Base-by-base conservation (phyloP, 805 yeast genomes). In the Wickerhamomyces bovis region DNA sequence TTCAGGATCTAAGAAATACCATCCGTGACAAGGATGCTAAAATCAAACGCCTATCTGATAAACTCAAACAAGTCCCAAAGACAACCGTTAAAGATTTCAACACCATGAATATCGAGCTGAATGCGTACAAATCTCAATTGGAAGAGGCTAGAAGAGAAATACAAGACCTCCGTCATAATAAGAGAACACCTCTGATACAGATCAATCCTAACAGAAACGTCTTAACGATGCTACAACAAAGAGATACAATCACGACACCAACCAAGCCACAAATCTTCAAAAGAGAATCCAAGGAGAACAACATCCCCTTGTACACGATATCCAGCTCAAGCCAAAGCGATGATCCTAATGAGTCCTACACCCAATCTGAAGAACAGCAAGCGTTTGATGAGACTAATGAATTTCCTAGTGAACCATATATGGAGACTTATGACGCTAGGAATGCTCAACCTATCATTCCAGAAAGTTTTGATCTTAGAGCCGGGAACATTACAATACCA, bases 381-480 rank as follows among this genome's bases (percentile, higher is more conserved):
- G 31, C 8, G 40, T 18, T 4, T 38, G 21, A 19, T 31, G 28
- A n/a, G 25, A 44, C 6, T 39, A 39, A 21, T 44, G 36, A 18
- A 16, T 33, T 33, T 20, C 36, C 44, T 12, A 47, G 39, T 25
- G 43, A 44, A 13, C 43, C 28, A 15, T 39, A 31, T 19, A 43
- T 42, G 13, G 35, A 35, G 25, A 35, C 52, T 9, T 47, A 44
- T 36, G 52, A 48, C 20, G 42, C 46, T 5, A 23, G 51, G 22
- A 42, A 20, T 5, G 31, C 50, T 2, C 41, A 28, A 16, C 47
- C 47, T 20, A 33, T 45, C 13, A 41, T 46, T 12, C 23, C 39
- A 41, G 48, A 48, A 45, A 55, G 59, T 2, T 28, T 55, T n/a
- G 50, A 51, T 33, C 46, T 57, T 11, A 53, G 48, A 15, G 48